phyloP scores from a whole-genome alignment of 2,329 filamentous ascomycete species.

The Tympanopsis confertula region DNA sequence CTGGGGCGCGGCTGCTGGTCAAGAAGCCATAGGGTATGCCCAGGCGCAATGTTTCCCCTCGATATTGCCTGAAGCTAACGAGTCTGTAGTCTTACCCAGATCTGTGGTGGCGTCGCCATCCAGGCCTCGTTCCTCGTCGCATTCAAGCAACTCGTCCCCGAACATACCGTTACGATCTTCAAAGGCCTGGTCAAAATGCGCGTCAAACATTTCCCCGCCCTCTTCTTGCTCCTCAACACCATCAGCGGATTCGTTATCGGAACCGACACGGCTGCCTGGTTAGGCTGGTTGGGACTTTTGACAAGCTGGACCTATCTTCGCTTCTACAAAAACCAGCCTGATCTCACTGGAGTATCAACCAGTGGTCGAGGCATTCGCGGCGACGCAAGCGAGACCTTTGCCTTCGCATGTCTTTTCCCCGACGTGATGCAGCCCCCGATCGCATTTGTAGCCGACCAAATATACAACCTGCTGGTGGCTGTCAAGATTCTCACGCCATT shows the following conservation, averaged over 20 bases:
- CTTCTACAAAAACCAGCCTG: constrained; percentile 41
- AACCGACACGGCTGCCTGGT: constrained; percentile 49
- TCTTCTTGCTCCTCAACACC: constrained; percentile 53
- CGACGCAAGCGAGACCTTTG: constrained; percentile 58
- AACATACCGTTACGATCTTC: constrained; percentile 58
- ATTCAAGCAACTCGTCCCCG: constrained; percentile 61
- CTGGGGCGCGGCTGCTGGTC: constrained; percentile 34
- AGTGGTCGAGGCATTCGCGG: constrained; percentile 32
- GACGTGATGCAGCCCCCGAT: constrained; percentile 50
- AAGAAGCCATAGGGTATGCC: constrained; percentile 8
- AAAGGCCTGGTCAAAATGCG: constrained; percentile 53
- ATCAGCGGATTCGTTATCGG: constrained; percentile 49
- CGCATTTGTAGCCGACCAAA: constrained; percentile 39
- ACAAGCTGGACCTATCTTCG: constrained; percentile 58
- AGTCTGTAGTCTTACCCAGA: constrained; percentile 35
- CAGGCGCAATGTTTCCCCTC: no score
- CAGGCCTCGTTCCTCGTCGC: constrained; percentile 60
- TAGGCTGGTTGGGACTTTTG: constrained; percentile 52
- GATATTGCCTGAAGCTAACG: no score
- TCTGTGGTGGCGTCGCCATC: constrained; percentile 53
- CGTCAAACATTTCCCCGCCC: constrained; percentile 38
- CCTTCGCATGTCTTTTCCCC: constrained; percentile 58
- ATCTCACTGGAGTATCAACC: constrained; percentile 10
- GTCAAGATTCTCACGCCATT: constrained; percentile 49
- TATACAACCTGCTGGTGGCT: constrained; percentile 43